These are phyloP conservation scores for Wickerhamomyces alni DNA, from an alignment of 805 yeast species.

Conservation along the genomic window DNA sequence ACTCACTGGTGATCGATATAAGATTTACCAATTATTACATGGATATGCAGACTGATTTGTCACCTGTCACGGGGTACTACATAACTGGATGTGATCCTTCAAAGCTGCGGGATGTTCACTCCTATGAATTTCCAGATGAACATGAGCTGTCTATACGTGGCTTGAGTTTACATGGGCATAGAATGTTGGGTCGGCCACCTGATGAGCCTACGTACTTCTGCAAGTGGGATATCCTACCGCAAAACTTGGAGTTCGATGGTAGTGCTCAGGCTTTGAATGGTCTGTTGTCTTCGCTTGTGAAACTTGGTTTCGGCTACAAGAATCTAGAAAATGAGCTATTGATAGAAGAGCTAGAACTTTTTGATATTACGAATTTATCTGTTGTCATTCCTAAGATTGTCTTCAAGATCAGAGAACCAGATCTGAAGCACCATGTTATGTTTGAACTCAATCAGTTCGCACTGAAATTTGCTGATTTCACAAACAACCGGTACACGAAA, in stretches of 20 bases:
- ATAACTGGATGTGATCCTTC: constrained; percentile 9
- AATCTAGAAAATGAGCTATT: constrained; percentile 76
- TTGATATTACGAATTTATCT: constrained; percentile 65
- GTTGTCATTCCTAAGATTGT: constrained; percentile 45
- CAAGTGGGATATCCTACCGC: constrained; percentile 81
- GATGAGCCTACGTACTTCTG: constrained; percentile 82
- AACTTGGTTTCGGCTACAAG: constrained; percentile 54
- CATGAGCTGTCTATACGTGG: constrained; percentile 50
- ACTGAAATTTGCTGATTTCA: constrained; percentile 58
- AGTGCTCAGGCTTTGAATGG: constrained; percentile 39
- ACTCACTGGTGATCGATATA: constrained; percentile 68
- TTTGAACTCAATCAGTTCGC: constrained; percentile 23
- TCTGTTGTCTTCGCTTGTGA: constrained; percentile 34
- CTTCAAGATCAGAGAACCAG: constrained; percentile 34
- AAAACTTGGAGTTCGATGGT: constrained; percentile 49
- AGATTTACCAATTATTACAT: constrained; percentile 87
- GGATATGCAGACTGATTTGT: constrained; percentile 77
- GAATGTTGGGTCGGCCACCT: constrained; percentile 92
- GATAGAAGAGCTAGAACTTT: constrained; percentile 45
- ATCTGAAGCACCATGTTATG: constrained; percentile 17
- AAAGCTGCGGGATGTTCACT: constrained; percentile 9
- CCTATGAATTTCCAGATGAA: constrained; percentile 5
- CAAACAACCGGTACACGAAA: constrained; percentile 58
- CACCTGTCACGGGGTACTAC: constrained; percentile 43
- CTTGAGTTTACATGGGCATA: constrained; percentile 70